Percentiles rank a stretch among this genome's conserved stretches.
Evolutionary conservation across 768 basidiomycete genomes (phyloP).

Genomic region (Arthromyces matolae): DNA sequence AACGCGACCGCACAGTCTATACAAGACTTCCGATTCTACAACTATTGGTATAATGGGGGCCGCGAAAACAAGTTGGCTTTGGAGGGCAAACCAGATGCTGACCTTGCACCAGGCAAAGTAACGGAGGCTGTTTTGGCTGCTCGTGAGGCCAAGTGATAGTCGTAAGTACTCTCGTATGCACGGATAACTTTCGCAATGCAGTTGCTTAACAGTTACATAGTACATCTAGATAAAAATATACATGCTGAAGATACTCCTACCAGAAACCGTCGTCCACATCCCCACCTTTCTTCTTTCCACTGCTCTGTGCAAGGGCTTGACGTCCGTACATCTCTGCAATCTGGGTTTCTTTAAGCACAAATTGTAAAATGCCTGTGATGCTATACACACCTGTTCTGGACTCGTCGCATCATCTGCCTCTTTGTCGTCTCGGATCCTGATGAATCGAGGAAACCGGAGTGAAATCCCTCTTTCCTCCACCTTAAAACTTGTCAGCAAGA

Average conservation of each 20-base stretch:
- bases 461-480: constrained; percentile 91
- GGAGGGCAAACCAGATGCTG: constrained; percentile 20
- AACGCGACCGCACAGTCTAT: constrained; percentile 84
- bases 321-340: constrained; percentile 93
- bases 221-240: constrained; percentile 19
- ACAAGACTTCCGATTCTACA: constrained; percentile 81
- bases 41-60: constrained; percentile 90
- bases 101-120: constrained; percentile 37
- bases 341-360: constrained; percentile 32
- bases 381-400: constrained; percentile 73
- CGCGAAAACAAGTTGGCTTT: constrained; percentile 64
- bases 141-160: constrained; percentile 30
- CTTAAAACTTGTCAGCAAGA: constrained; percentile 33
- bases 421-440: constrained; percentile 92
- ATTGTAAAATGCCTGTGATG: neutral
- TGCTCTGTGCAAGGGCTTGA: constrained; percentile 78
- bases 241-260: constrained; percentile 33
- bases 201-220: constrained; percentile 10
- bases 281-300: constrained; percentile 64
- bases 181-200: too few relatives aligned
- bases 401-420: constrained; percentile 87
- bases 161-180: neutral
- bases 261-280: constrained; percentile 79
- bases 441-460: constrained; percentile 92
- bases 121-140: constrained; percentile 48